phyloP scores from a whole-genome alignment of 2,329 filamentous ascomycete genomes.

The Arthrobotrys pseudoclavata region DNA sequence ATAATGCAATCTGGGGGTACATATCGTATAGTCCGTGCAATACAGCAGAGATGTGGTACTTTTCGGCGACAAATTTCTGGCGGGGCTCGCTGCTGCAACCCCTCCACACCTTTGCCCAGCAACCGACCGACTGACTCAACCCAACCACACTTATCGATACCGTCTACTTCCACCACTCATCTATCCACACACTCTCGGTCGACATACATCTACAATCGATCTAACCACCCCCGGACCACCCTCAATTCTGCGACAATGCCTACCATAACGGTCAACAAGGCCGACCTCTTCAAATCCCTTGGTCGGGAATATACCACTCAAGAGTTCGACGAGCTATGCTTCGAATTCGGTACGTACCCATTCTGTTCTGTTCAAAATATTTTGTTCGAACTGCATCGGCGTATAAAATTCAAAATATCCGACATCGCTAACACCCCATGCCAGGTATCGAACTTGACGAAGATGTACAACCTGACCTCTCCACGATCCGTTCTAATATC shows the following conservation, averaged over 20 bases:
- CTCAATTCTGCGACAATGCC: slow-evolving; percentile 76
- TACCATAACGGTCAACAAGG: slow-evolving; percentile 97
- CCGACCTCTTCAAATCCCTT: slow-evolving; percentile 91
- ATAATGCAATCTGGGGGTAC: background rate
- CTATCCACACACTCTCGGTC: background rate
- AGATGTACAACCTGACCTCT: slow-evolving; percentile 71
- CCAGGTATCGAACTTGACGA: slow-evolving; percentile 91
- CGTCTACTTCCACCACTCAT: background rate
- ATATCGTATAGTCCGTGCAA: background rate
- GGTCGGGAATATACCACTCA: slow-evolving; percentile 92
- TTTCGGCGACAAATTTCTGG: slow-evolving; percentile 39
- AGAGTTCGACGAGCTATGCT: slow-evolving; percentile 96
- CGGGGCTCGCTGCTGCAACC: slow-evolving; percentile 47
- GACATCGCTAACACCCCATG: slow-evolving; percentile 58
- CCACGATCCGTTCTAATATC: background rate
- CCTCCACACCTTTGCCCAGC: slow-evolving; percentile 34
- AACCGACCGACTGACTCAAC: slow-evolving; percentile 21
- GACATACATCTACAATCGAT: background rate
- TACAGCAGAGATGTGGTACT: background rate
- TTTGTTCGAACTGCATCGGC: slow-evolving; percentile 44
- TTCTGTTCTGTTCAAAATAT: background rate
- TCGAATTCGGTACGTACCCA: slow-evolving; percentile 82
- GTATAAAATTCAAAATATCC: slow-evolving; percentile 62
- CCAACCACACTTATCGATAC: slow-evolving; percentile 21
- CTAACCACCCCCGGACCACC: background rate